Conservation (phyloP, 129 eudicot genomes). For the Flaveria ramosissima region DNA sequence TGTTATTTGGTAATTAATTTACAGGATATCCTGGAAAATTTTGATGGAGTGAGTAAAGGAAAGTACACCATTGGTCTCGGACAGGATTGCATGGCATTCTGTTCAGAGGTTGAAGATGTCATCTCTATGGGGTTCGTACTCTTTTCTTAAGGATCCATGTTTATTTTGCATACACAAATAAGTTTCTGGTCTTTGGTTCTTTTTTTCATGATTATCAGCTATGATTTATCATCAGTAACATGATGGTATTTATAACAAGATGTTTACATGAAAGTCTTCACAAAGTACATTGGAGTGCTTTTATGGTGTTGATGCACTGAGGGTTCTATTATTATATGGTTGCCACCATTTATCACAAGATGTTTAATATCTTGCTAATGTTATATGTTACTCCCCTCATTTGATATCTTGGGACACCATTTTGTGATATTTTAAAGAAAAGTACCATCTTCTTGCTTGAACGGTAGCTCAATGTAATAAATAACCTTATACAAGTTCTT, state of each 20-base stretch:
- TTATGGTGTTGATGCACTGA: conserved; percentile 9
- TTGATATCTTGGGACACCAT: not conserved
- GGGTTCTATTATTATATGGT: conserved; percentile 2
- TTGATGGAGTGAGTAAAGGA: conserved; percentile 97
- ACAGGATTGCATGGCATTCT: conserved; percentile 98
- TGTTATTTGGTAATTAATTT: conserved; percentile 13
- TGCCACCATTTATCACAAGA: conserved; percentile 25
- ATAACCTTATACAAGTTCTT: not conserved
- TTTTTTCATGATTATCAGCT: not conserved
- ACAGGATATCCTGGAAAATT: conserved; percentile 85
- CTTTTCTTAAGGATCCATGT: not conserved
- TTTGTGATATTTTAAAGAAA: not conserved
- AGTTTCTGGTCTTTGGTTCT: conserved; percentile 5
- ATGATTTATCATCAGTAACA: not conserved
- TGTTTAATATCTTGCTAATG: no score
- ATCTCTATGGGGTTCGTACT: conserved; percentile 89
- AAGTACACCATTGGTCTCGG: conserved; percentile 98
- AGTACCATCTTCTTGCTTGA: not conserved
- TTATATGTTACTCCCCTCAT: not conserved
- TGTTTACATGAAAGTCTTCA: conserved; percentile 13
- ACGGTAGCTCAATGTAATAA: not conserved
- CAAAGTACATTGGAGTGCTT: not conserved
- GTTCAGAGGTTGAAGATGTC: conserved; percentile 98
- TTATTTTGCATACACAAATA: not conserved
- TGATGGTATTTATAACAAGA: not conserved